Conservation (phyloP, 78 protist species). For the Cavenderia fasciculata region DNA sequence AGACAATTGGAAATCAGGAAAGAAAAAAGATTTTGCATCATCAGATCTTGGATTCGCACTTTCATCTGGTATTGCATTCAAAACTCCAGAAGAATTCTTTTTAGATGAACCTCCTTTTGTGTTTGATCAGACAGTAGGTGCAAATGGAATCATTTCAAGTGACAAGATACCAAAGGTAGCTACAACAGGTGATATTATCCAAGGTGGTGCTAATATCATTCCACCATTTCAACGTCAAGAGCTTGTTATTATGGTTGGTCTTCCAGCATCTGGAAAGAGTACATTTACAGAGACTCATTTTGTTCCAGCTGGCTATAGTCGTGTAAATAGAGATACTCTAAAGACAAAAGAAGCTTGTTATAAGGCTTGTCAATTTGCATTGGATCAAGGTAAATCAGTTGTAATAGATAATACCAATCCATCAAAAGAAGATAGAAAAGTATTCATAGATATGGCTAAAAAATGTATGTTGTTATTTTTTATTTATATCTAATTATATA, state of each 20-base stretch:
- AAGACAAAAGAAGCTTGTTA: slow-evolving; percentile 41
- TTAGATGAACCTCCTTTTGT: slow-evolving; percentile 2
- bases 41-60: slow-evolving; percentile 82
- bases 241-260: slow-evolving; percentile 82
- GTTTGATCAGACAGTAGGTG: not conserved
- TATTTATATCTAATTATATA: no score
- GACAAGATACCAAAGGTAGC: not conserved
- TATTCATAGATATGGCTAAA: slow-evolving; percentile 25
- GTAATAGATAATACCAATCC: slow-evolving; percentile 89
- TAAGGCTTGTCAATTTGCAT: slow-evolving; percentile 46
- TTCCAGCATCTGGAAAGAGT: slow-evolving; percentile 86
- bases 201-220: not conserved
- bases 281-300: slow-evolving; percentile 57
- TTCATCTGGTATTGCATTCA: slow-evolving; percentile 74
- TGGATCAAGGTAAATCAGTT: slow-evolving; percentile 69
- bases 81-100: slow-evolving; percentile 90
- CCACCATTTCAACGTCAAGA: slow-evolving; percentile 58
- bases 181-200: not conserved
- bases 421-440: slow-evolving; percentile 14
- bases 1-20: slow-evolving; percentile 12
- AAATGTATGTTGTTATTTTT: no score
- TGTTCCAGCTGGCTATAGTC: slow-evolving; percentile 75
- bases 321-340: slow-evolving; percentile 57
- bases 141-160: not conserved
- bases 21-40: slow-evolving; percentile 84